Percentiles rank a stretch among this genome's conserved stretches.
phyloP scores from a whole-genome alignment of 2,329 filamentous ascomycete species.

The Cladosporium sp. region DNA sequence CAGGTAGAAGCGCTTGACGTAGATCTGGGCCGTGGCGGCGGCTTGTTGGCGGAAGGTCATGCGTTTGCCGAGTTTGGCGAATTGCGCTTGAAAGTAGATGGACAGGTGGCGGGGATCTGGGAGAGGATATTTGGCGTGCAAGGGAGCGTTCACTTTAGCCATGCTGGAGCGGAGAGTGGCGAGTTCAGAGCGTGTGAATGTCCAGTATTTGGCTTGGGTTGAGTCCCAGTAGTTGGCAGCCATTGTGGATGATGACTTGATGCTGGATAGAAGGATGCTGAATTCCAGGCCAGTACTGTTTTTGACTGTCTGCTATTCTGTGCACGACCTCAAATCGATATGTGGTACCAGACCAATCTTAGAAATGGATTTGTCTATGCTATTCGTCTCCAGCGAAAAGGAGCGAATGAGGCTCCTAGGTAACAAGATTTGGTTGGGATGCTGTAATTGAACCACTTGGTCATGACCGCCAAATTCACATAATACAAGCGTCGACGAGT shows the following conservation, averaged over 20 bases:
- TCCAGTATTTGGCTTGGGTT: slow-evolving; percentile 85
- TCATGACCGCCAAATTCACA: background rate
- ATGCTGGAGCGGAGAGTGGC: slow-evolving; percentile 70
- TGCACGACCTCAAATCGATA: no score
- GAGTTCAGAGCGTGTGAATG: slow-evolving; percentile 79
- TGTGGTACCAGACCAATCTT: no score
- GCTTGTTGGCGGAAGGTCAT: slow-evolving; percentile 85
- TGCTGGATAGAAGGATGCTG: no score
- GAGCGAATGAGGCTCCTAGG: background rate
- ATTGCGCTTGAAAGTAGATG: slow-evolving; percentile 88
- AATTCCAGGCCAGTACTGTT: no score
- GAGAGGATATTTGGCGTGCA: slow-evolving; percentile 75
- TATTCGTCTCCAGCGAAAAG: no score
- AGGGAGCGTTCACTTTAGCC: slow-evolving; percentile 64
- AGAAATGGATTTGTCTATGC: no score
- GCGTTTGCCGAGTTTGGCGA: slow-evolving; percentile 77
- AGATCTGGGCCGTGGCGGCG: slow-evolving; percentile 89
- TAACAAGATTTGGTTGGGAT: background rate
- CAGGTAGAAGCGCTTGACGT: slow-evolving; percentile 89
- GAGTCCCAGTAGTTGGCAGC: slow-evolving; percentile 97
- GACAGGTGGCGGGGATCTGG: slow-evolving; percentile 77
- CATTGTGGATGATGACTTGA: slow-evolving; percentile 50
- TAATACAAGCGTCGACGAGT: no score
- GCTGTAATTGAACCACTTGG: background rate
- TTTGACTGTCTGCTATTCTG: no score